Evolutionary conservation across 1,139 yeast genomes (phyloP), one percentile per base, ranked within the genome.

Genomic region (Taphrina flavorubra): DNA sequence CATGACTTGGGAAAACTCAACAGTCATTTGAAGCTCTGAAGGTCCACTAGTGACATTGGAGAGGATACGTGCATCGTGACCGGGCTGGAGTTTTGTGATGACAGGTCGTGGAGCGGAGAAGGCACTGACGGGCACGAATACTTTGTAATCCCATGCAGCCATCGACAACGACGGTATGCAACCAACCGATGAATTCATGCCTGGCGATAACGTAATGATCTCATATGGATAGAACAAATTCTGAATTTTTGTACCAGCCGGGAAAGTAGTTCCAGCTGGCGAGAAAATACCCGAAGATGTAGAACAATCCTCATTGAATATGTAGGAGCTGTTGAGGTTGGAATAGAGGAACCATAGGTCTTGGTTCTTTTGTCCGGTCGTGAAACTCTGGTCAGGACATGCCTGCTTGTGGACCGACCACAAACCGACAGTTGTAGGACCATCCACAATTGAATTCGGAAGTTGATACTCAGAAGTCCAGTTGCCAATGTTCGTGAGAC

Each of bases 141-240:
- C 40, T 59, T 67, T 66, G 68, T 46, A 69, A 8, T 56, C 68
- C 36, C 51, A 69, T 2, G 71, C 59, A 13, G 31, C 68, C 51
- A 69, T 49, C 10, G 42, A 37, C 53, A 69, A 31, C n/a, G 56
- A 18, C 1, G 65, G 57, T 1, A 69, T 18, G 44, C 71, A 69
- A 1, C 71, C 71, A 37, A 58, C 57, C 1, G 59, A 42, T 34
- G 64, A 49, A 16, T 64, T 68, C 37, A 55, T 44, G 6, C 68
- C 65, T 6, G 62, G 31, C 14, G 56, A 36, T 1, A 68, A 47
- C 2, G 65, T 53, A 40, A 57, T 42, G 14, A 55, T 69, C 4
- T 68, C 70, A 16, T 65, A 58, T 14, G 70, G 70, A 46, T 59
- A 68, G 37, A 68, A 49, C 40, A 68, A 44, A 18, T 68, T 68